Evolutionary conservation across 2,329 filamentous ascomycete species (phyloP), one percentile per base, ranked within the genome.

Genomic region (Coniosporium tulheliwenetii): DNA sequence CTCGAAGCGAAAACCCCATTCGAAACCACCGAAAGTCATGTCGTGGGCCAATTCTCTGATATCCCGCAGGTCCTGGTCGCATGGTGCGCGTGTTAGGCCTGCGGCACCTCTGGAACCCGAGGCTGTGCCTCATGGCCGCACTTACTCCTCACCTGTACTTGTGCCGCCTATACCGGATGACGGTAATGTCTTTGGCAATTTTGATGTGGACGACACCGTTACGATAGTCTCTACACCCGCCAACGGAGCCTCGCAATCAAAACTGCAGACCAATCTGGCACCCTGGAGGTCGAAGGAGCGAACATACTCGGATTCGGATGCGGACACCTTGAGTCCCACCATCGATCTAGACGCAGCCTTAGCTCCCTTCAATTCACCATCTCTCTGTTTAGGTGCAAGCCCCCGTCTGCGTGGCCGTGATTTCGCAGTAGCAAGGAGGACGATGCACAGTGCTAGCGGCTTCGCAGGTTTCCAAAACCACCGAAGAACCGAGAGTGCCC

Each of bases 261-360:
- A 56, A 38, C 35, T 54, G 8, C 52, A 58, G n/a, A 56, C 56
- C 5, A 53, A 53, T 41, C 54, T 54, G 8, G 30, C 26, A 29
- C 30, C 37, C 10, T 31, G 30, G 37, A 13, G 19, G 19, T 9
- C 37, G 19, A 30, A 12, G 8, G 16, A 30, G 29, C 10, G 13
- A 15, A 19, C 36, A 2, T 29, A 12, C 10, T 37, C 36, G 15
- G 19, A n/a, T 15, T 35, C 32, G 12, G 14, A 37, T n/a, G 10
- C 36, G 4, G 84, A 93, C 44, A 58, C 73, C 2, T 71, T 79
- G 40, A 84, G 78, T 52, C 79, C 83, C 7, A 81, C 95, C 58
- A 93, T 98, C 47, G 91, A 98, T 58, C 66, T 98, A 35, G 91
- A 98, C 62, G 89, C 87, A 13, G 91, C 89, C 19, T 70, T 96